Evolutionary conservation across 768 basidiomycete species (phyloP), one percentile per base, ranked within the genome.

Genomic region (Vararia minispora): DNA sequence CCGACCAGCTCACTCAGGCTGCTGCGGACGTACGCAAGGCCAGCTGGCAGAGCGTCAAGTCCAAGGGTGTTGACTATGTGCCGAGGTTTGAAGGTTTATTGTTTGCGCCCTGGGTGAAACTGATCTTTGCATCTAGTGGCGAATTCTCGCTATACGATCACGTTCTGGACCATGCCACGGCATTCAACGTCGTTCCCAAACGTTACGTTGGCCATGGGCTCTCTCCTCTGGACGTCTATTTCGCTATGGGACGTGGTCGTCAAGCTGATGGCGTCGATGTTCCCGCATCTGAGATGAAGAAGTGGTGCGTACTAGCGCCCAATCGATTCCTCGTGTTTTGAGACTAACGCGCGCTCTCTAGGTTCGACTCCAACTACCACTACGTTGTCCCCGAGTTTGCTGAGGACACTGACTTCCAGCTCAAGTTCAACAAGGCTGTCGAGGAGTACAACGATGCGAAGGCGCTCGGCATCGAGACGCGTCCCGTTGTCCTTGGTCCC

Each of bases 361-460:
- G 89, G 90, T 94, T 91, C 60, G 90, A 95, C 65, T 91, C 89
- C 35, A 97, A 95, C 76, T 98, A 95, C 71, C 92, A 98, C 70
- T 92, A 80, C 57, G 91, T 98, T 61, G 95, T 98, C 43, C 92
- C 92, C 40, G 95, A 95, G 66, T 76, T 95, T 62, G 86, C 86
- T 7, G 83, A 87, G 37, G 67, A 74, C 53, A 85, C 81, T 22
- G 79, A 94, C 49, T 97, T 98, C 78, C 90, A 94, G 66, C 70
- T 99, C 58, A 75, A 82, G 68, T 80, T 79, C 68, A 94, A 94
- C 82, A 95, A 97, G 72, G 78, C 84, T 33, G 75, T 98, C 44
- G 79, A 81, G 53, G 89, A 95, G 59, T 98, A 76, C 71, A 78
- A 83, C 47, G 95, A 99, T 68, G 95, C 95, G 41, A 80, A 94